These are phyloP conservation scores for Aureobasidium sp. DNA, from an alignment of 2,329 filamentous ascomycete genomes.

Conservation along the genomic window DNA sequence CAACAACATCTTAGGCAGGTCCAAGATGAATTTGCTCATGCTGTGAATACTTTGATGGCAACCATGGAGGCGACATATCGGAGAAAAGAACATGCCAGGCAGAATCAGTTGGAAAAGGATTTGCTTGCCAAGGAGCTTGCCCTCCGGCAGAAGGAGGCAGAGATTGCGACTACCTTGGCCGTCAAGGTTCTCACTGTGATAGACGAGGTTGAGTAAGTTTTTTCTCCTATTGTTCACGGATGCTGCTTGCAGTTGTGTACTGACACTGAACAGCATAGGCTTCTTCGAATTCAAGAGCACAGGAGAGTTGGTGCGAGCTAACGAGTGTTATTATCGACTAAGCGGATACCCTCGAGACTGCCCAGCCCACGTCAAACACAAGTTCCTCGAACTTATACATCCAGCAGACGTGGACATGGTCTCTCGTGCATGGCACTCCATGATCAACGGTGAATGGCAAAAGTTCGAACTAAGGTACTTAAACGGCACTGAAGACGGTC, in stretches of 20 bases:
- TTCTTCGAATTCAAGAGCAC: conserved; percentile 3
- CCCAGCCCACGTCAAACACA: background rate
- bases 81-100: background rate
- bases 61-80: background rate
- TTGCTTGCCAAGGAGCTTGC: conserved; percentile 2
- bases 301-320: background rate
- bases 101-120: background rate
- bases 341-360: conserved; percentile 6
- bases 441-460: background rate
- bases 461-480: background rate
- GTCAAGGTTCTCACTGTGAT: background rate
- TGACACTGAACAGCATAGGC: background rate
- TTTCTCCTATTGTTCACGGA: background rate
- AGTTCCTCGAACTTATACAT: conserved; percentile 1
- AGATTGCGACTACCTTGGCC: conserved; percentile 8
- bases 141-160: conserved; percentile 8
- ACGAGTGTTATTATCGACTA: conserved; percentile 3
- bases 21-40: conserved; percentile 15
- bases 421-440: background rate
- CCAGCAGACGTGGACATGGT: background rate
- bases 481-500: background rate
- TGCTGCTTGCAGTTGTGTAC: background rate
- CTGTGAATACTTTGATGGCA: conserved; percentile 2
- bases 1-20: conserved; percentile 10
- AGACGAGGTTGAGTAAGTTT: background rate